Conservation (phyloP, 768 basidiomycete genomes). For the Infundibulicybe gibba region DNA sequence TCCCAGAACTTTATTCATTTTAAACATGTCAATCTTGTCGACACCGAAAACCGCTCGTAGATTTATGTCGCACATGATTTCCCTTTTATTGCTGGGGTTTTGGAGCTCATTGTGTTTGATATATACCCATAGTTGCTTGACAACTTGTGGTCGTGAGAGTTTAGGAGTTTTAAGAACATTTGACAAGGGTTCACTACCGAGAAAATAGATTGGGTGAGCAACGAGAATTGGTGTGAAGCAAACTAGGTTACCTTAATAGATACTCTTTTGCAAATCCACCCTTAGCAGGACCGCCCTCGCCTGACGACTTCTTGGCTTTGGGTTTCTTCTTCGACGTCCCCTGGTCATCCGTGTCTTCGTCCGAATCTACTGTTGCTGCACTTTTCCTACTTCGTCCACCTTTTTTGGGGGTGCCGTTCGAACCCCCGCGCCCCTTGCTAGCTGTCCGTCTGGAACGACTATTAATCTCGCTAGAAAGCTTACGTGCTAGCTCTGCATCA, state of each 20-base stretch:
- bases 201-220: conserved; percentile 3
- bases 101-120: conserved; percentile 81
- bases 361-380: conserved; percentile 48
- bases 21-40: conserved; percentile 90
- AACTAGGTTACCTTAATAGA: conserved; percentile 52
- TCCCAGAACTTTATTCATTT: conserved; percentile 89
- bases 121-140: conserved; percentile 88
- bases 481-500: conserved; percentile 70
- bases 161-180: conserved; percentile 62
- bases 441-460: conserved; percentile 50
- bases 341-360: conserved; percentile 46
- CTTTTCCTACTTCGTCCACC: conserved; percentile 47
- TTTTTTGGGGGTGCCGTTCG: conserved; percentile 41
- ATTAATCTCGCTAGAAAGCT: conserved; percentile 69
- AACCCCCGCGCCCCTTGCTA: conserved; percentile 27
- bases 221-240: neutral
- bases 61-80: conserved; percentile 78
- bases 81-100: conserved; percentile 79
- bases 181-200: conserved; percentile 65
- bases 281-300: conserved; percentile 46
- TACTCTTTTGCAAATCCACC: conserved; percentile 83
- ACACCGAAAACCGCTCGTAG: conserved; percentile 74
- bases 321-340: conserved; percentile 33
- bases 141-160: conserved; percentile 84
- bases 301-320: conserved; percentile 35